Evolutionary conservation across 441 rosid species (phyloP).

Genomic region (Syzygium syzygioides): DNA sequence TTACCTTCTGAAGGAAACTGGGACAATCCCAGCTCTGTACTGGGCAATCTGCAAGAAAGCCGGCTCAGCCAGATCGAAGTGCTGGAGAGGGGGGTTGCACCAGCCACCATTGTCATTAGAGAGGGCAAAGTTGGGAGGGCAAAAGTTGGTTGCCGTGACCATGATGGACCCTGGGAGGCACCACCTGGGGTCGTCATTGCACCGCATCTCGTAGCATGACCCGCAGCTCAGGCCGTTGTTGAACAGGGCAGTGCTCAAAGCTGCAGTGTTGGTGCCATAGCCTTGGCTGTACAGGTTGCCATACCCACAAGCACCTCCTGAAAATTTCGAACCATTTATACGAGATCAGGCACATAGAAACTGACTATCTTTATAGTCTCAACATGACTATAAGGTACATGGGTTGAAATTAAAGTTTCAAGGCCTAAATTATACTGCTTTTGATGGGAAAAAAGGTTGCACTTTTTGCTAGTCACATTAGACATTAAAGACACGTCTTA

Average conservation of each 20-base stretch:
- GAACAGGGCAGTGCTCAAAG: conserved; percentile 86
- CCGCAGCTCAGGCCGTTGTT: conserved; percentile 93
- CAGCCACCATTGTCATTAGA: conserved; percentile 89
- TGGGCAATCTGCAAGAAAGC: conserved; percentile 88
- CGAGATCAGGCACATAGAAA: background rate
- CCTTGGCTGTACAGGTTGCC: conserved; percentile 91
- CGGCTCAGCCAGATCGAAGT: conserved; percentile 90
- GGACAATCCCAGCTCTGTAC: conserved; percentile 86
- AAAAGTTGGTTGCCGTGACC: conserved; percentile 91
- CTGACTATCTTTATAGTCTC: background rate
- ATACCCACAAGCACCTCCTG: conserved; percentile 99
- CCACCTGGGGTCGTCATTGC: conserved; percentile 73
- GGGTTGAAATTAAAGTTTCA: background rate
- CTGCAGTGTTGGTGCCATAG: conserved; percentile 91
- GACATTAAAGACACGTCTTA: background rate
- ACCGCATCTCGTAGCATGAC: conserved; percentile 79
- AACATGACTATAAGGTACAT: background rate
- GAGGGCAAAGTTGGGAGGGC: conserved; percentile 73
- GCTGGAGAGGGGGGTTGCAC: conserved; percentile 96
- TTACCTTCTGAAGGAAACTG: conserved; percentile 77
- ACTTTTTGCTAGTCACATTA: background rate
- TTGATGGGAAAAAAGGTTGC: background rate
- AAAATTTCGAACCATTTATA: background rate
- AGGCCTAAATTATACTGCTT: background rate
- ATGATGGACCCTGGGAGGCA: conserved; percentile 68